Percentiles rank a stretch among this genome's conserved stretches.
Conservation (phyloP, 495 filamentous ascomycete genomes). For the Jackrogersella multiformis region DNA sequence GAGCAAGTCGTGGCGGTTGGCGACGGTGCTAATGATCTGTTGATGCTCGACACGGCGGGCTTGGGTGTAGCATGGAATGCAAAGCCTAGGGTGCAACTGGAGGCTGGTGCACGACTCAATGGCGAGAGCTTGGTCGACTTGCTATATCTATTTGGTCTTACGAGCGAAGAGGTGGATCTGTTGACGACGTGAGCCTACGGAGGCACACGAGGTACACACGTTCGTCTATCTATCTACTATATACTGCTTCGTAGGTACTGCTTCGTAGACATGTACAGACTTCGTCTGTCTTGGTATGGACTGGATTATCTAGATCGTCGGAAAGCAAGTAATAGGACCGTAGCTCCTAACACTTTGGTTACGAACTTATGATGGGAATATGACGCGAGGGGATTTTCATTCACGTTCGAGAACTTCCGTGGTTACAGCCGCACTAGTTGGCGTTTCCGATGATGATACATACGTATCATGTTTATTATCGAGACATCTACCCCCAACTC, state of each 20-base stretch:
- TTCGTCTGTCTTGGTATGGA: slow-evolving; percentile 7
- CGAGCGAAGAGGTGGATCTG: slow-evolving; percentile 68
- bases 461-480: not conserved
- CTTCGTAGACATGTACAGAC: slow-evolving; percentile 21
- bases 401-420: no score
- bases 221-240: slow-evolving; percentile 15
- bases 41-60: slow-evolving; percentile 90
- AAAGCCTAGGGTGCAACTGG: slow-evolving; percentile 88
- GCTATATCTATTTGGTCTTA: slow-evolving; percentile 84
- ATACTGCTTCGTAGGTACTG: not conserved
- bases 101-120: slow-evolving; percentile 84
- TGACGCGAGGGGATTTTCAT: not conserved
- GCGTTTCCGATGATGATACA: not conserved
- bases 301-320: slow-evolving; percentile 8
- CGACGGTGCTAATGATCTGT: slow-evolving; percentile 93
- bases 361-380: slow-evolving; percentile 3
- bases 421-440: not conserved
- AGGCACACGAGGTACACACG: no score
- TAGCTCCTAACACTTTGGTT: not conserved
- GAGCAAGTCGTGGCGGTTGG: slow-evolving; percentile 87
- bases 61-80: slow-evolving; percentile 94
- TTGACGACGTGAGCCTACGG: slow-evolving; percentile 47
- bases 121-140: slow-evolving; percentile 80
- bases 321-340: not conserved
- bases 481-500: slow-evolving; percentile 3